Evolutionary conservation across 1,284 basidiomycete species (phyloP).

Genomic region (Leccinum subrobustum): DNA sequence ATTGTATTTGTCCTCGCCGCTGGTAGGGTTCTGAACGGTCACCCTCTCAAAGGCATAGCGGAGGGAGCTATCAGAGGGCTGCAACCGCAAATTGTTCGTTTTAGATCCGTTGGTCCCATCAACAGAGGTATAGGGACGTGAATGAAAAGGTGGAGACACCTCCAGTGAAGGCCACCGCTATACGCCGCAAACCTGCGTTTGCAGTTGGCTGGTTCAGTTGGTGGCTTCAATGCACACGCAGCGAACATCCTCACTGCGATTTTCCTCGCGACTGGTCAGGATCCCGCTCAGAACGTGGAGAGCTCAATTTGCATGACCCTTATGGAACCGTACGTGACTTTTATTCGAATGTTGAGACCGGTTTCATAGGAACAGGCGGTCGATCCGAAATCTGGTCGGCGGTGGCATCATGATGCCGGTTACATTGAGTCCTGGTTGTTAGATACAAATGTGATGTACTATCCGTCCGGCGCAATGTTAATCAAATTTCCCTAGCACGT

Average conservation of each 20-base stretch:
- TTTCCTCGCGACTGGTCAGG: no score
- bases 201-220: conserved; percentile 7
- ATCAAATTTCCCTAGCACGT: not conserved
- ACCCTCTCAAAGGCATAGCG: conserved; percentile 83
- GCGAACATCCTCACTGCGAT: no score
- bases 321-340: no score
- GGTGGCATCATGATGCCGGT: conserved; percentile 24
- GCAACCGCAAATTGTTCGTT: conserved; percentile 46
- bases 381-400: conserved; percentile 67
- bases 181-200: conserved; percentile 25
- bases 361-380: conserved; percentile 61
- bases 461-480: conserved; percentile 1
- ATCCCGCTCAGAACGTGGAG: no score
- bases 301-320: no score
- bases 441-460: conserved; percentile 74
- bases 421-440: no score
- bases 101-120: conserved; percentile 38
- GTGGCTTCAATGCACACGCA: no score
- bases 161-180: conserved; percentile 11
- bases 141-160: conserved; percentile 20
- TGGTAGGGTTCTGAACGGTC: conserved; percentile 91
- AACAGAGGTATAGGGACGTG: conserved; percentile 32
- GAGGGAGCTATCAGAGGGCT: conserved; percentile 41
- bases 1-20: conserved; percentile 88
- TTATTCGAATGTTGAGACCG: conserved; percentile 21